These are phyloP conservation scores for Coleophoma cylindrospora DNA, from an alignment of 2,329 filamentous ascomycete species.

Conservation along the genomic window DNA sequence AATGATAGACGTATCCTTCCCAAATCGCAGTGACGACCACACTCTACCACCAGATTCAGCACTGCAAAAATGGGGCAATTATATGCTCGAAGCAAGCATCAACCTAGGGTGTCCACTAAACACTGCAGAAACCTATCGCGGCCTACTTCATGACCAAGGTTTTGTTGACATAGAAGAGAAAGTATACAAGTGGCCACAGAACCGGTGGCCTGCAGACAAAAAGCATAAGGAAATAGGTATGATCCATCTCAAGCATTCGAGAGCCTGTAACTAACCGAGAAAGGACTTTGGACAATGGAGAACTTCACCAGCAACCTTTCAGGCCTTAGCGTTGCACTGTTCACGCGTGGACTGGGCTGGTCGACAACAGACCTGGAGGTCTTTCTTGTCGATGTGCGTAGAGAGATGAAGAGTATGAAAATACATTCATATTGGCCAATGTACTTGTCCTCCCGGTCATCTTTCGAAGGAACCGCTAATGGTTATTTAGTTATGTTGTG, in stretches of 20 bases:
- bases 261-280: background rate
- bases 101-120: slow-evolving; percentile 29
- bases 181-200: slow-evolving; percentile 18
- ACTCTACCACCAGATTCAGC: slow-evolving; percentile 32
- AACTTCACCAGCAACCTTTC: slow-evolving; percentile 1
- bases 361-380: slow-evolving; percentile 4
- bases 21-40: slow-evolving; percentile 34
- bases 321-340: slow-evolving; percentile 5
- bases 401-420: slow-evolving; percentile 1
- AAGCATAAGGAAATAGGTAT: slow-evolving; percentile 10
- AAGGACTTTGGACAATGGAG: slow-evolving; percentile 5
- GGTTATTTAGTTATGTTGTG: background rate
- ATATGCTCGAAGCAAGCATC: slow-evolving; percentile 33
- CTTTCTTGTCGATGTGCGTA: slow-evolving; percentile 6
- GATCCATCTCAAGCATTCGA: background rate
- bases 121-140: slow-evolving; percentile 1
- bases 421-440: slow-evolving; percentile 4
- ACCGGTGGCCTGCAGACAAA: slow-evolving; percentile 20
- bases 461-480: background rate
- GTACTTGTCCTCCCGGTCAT: background rate
- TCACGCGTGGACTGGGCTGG: slow-evolving; percentile 5
- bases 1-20: slow-evolving; percentile 8
- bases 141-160: slow-evolving; percentile 8
- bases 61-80: slow-evolving; percentile 32
- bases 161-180: slow-evolving; percentile 20